Base-by-base conservation (phyloP, 1,139 yeast species). In the Geotrichum europaeum region DNA sequence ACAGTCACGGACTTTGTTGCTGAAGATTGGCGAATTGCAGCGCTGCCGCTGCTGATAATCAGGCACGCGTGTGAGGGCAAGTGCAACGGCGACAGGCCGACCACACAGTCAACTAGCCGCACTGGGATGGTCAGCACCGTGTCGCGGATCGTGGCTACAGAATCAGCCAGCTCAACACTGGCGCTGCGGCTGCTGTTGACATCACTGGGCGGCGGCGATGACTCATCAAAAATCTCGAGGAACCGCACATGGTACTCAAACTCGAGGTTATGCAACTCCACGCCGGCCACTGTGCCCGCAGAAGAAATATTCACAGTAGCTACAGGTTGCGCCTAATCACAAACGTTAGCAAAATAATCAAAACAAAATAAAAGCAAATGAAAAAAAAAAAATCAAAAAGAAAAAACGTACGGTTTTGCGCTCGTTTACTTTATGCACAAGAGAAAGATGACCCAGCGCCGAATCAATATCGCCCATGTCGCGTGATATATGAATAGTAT, bases 21-120 rank as follows among this genome's bases (percentile, higher is more conserved):
- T 3, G 47, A 40, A 58, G 78, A 63, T 1, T 76, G 71, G 1
- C 84, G 56, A 60, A 84, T 88, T 12, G 81, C 72, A 57, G 75
- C 82, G 4, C 86, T 88, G 61, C 79, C 81, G 10, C 78, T 78
- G 1, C 86, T 65, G 1, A 81, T 75, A 18, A 88, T 59, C 18
- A 79, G 73, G 0, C 84, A 49, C 9, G 57, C 79, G 63, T 84
- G 84, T 40, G 87, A 79, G 0, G 69, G 66, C 18, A 89, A 70
- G 60, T 86, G 75, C 20, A 67, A 49, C 1, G 74, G 73, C 20
- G 66, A 64, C 24, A 71, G 63, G 2, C 70, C 73, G 10, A 71
- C 51, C 9, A 66, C 67, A 52, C 72, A 71, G 56, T 70, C 71
- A 18, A 63, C 60, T 3, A 70, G 51, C 22, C 56, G 62, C 7